Evolutionary conservation across 176 grass and related monocot genomes (phyloP).

Genomic region (Zea mays): DNA sequence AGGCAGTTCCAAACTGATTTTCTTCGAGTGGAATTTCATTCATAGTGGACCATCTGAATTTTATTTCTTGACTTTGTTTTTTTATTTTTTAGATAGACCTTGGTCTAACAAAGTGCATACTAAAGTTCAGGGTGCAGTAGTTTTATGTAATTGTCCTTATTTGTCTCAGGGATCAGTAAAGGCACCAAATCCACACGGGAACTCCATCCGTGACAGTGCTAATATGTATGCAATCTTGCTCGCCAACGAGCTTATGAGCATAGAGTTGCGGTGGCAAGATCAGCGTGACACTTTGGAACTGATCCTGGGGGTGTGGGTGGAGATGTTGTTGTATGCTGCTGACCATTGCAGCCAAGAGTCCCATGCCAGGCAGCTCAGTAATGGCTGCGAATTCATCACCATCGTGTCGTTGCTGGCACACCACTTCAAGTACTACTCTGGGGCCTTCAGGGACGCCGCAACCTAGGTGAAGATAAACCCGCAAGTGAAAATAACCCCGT

Average conservation of each 20-base stretch:
- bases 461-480: neutral
- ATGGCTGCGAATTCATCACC: slow-evolving; percentile 39
- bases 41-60: neutral
- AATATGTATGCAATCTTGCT: slow-evolving; percentile 32
- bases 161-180: slow-evolving; percentile 33
- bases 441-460: neutral
- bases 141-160: neutral
- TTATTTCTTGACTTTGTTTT: neutral
- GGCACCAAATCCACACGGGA: slow-evolving; percentile 32
- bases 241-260: neutral
- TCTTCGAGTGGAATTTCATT: neutral
- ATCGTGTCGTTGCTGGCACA: slow-evolving; percentile 35
- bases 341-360: slow-evolving; percentile 43
- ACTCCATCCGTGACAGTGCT: slow-evolving; percentile 26
- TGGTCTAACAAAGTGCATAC: neutral
- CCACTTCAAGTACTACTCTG: slow-evolving; percentile 36
- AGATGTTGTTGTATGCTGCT: slow-evolving; percentile 26
- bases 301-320: slow-evolving; percentile 40
- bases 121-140: neutral
- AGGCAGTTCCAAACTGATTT: neutral
- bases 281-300: slow-evolving; percentile 36
- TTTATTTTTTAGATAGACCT: neutral
- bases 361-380: slow-evolving; percentile 43
- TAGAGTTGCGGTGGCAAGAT: slow-evolving; percentile 27
- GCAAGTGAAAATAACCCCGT: neutral